Evolutionary conservation across 2,329 filamentous ascomycete genomes (phyloP), one percentile per base, ranked within the genome.

Genomic region (Chaetomium strumarium): DNA sequence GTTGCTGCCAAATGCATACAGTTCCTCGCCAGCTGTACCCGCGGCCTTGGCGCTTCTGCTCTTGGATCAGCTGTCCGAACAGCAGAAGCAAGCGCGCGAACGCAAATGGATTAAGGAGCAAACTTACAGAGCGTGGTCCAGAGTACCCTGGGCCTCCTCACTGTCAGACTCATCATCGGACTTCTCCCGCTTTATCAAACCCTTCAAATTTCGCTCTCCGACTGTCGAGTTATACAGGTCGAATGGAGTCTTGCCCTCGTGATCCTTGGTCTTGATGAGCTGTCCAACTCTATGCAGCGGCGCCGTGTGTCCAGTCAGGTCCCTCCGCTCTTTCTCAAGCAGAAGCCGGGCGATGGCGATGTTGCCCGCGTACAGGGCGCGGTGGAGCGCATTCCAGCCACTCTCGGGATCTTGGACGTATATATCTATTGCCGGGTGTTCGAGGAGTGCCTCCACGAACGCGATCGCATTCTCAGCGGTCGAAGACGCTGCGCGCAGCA

Each of bases 1-100:
- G 70, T 96, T 99, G 70, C 91, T 97, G 46, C 93, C 93, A 69
- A 97, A 96, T 1, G 90, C 86, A 63, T 90, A 97, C 1, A 96
- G 34, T 65, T 99, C 93, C 63, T 96, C 89, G 9, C 90, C 92
- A 17, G 63, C 52, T 7, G 49, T 56, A 24, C 50, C 57, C 24
- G 59, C 56, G 24, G 47, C 49, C 14, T 44, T 49, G 29, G 48
- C 48, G 42, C 39, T 58, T 30, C 46, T 62, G 46, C 29, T 47
- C 42, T 49, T 45, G 34, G 46, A 56, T 61, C 55, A 61, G 50
- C 51, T 12, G 10, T 46, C n/a, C 6, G 30, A 13, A 40, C 36
- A 14, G 7, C 24, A 38, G 38, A 50, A 8, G 33, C 33, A 34
- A 14, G 33, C 13, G 3, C 13, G 33, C 33, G 33, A 34, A 11